Evolutionary conservation across 148 eudicot genomes (phyloP).

Genomic region (Nyssa sinensis): DNA sequence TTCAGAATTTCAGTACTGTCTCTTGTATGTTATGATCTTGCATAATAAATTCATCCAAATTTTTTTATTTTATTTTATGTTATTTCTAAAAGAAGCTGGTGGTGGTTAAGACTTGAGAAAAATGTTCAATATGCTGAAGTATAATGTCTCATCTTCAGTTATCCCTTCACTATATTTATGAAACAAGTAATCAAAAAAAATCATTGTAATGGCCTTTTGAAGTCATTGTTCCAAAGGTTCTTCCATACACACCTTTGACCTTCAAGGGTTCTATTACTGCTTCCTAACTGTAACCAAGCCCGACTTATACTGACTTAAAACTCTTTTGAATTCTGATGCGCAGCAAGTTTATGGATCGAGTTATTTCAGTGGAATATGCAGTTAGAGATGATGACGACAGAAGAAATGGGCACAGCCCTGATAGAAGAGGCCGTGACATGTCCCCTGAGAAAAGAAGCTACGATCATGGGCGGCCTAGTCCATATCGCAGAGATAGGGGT

Average conservation of each 20-base stretch:
- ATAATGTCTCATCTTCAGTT: too few relatives aligned
- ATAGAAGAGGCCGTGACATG: constrained; percentile 56
- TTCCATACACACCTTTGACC: neutral
- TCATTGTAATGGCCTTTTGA: too few relatives aligned
- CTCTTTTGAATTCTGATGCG: constrained; percentile 13
- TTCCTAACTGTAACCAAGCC: neutral
- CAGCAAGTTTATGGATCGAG: constrained; percentile 82
- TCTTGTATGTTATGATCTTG: too few relatives aligned
- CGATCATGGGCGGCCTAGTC: constrained; percentile 53
- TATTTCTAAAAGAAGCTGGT: neutral
- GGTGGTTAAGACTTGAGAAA: neutral
- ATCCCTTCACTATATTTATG: too few relatives aligned
- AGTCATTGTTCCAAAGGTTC: neutral
- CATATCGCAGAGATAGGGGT: constrained; percentile 55
- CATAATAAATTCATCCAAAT: too few relatives aligned
- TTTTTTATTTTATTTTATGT: too few relatives aligned
- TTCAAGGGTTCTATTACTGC: neutral
- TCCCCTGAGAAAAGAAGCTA: constrained; percentile 54
- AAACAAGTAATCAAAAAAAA: too few relatives aligned
- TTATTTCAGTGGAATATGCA: constrained; percentile 82
- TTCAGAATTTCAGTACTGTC: neutral
- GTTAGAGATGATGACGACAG: constrained; percentile 67
- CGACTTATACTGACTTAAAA: neutral
- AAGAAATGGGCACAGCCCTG: constrained; percentile 49
- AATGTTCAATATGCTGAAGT: neutral